A percentile compares a stretch with the other conserved stretches of the same genome.
Evolutionary conservation across 805 yeast species (phyloP).

Genomic region (Cyberlindnera mrakii): DNA sequence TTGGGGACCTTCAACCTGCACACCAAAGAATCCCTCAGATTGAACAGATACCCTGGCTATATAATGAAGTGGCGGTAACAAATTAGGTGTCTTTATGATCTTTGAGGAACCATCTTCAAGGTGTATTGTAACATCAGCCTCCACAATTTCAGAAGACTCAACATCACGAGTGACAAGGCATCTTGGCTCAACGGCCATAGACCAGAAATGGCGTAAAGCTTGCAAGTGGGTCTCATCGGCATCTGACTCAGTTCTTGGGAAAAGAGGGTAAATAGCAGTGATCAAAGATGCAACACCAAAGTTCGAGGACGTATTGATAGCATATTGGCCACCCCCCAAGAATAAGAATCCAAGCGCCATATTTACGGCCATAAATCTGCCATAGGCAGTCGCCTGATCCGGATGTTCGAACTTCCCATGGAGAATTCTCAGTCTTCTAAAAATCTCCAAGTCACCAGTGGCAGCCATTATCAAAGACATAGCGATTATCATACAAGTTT

Average conservation of each 20-base stretch:
- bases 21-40: conserved; percentile 46
- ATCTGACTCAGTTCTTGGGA: conserved; percentile 38
- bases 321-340: conserved; percentile 89
- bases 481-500: conserved; percentile 57
- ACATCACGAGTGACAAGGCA: conserved; percentile 77
- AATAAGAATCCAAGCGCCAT: conserved; percentile 84
- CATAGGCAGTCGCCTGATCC: conserved; percentile 38
- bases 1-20: conserved; percentile 33
- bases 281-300: conserved; percentile 65
- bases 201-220: conserved; percentile 89
- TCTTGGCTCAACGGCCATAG: conserved; percentile 71
- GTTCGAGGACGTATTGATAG: conserved; percentile 52
- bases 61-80: conserved; percentile 53
- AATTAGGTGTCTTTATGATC: conserved; percentile 50
- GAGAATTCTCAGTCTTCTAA: conserved; percentile 64
- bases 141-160: conserved; percentile 48
- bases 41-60: conserved; percentile 43
- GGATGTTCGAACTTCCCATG: conserved; percentile 39
- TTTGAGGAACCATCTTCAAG: conserved; percentile 32
- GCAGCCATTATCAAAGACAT: conserved; percentile 81
- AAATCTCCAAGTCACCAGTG: conserved; percentile 76
- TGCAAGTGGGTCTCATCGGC: conserved; percentile 65
- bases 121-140: conserved; percentile 32
- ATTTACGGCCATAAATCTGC: conserved; percentile 71
- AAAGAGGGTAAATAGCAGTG: conserved; percentile 73